These are phyloP conservation scores for Nakaseomyces uthaithaninus DNA, from an alignment of 1,139 yeast species.

Conservation along the genomic window DNA sequence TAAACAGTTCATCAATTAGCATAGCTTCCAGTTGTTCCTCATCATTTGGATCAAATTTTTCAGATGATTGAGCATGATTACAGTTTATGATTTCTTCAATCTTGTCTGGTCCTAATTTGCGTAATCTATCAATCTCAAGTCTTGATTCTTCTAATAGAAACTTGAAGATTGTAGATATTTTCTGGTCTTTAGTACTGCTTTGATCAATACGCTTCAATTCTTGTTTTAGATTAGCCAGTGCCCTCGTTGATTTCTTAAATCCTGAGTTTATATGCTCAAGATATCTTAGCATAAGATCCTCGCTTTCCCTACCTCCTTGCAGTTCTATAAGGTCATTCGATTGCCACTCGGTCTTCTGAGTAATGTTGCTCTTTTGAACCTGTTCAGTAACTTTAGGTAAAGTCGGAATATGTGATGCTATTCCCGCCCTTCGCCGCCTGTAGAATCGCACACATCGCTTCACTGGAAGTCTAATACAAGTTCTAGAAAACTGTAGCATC, in stretches of 20 bases:
- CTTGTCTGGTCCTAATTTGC: slow-evolving; percentile 12
- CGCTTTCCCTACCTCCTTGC: slow-evolving; percentile 2
- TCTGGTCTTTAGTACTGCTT: slow-evolving; percentile 7
- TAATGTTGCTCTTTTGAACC: neutral
- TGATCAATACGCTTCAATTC: slow-evolving; percentile 9
- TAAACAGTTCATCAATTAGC: slow-evolving; percentile 4
- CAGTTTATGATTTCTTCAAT: slow-evolving; percentile 1
- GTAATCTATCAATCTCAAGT: slow-evolving; percentile 20
- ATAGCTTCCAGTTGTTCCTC: neutral
- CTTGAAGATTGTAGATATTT: slow-evolving; percentile 16
- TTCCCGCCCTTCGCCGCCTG: neutral
- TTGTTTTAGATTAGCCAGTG: slow-evolving; percentile 14
- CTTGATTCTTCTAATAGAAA: slow-evolving; percentile 22
- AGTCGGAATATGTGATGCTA: neutral
- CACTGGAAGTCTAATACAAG: neutral
- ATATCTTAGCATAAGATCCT: slow-evolving; percentile 19
- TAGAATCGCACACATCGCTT: neutral
- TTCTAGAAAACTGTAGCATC: neutral
- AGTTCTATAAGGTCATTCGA: neutral
- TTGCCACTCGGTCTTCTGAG: neutral
- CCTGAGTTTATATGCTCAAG: slow-evolving; percentile 18
- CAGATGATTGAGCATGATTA: neutral
- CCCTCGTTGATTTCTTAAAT: slow-evolving; percentile 20
- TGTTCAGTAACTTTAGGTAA: neutral
- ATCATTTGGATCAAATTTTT: slow-evolving; percentile 2